A percentile compares a stretch with the other conserved stretches of the same genome.
phyloP scores from a whole-genome alignment of 1,139 yeast genomes.

The Saccharomyces hybrid region DNA sequence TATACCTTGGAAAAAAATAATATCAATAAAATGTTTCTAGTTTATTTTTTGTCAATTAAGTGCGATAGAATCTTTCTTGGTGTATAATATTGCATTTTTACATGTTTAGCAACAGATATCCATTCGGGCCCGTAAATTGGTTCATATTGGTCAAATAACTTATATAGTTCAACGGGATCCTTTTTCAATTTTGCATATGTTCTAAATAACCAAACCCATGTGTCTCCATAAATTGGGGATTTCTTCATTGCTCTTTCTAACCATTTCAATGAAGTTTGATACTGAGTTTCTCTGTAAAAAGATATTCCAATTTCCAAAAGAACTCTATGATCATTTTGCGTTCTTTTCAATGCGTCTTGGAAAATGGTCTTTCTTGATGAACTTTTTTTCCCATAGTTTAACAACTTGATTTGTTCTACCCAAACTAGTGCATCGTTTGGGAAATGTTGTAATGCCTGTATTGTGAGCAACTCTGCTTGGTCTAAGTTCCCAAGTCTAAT shows the following conservation, averaged over 20 bases:
- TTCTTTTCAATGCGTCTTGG: slow-evolving; percentile 62
- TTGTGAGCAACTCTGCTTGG: slow-evolving; percentile 50
- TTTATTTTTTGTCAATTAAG: background rate
- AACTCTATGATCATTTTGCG: slow-evolving; percentile 53
- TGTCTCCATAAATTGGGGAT: slow-evolving; percentile 58
- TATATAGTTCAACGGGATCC: slow-evolving; percentile 29
- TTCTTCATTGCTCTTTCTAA: slow-evolving; percentile 56
- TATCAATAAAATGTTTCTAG: background rate
- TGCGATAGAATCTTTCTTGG: slow-evolving; percentile 11
- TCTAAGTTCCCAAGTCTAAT: slow-evolving; percentile 38
- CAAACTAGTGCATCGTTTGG: slow-evolving; percentile 58
- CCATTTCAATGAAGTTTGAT: slow-evolving; percentile 63
- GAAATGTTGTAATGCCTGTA: slow-evolving; percentile 51
- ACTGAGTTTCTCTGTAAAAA: slow-evolving; percentile 63
- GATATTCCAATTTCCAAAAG: slow-evolving; percentile 58
- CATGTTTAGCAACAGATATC: slow-evolving; percentile 41
- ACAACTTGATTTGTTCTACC: slow-evolving; percentile 45
- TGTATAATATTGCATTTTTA: slow-evolving; percentile 13
- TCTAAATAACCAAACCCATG: slow-evolving; percentile 63
- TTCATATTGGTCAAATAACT: slow-evolving; percentile 36
- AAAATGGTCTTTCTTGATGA: slow-evolving; percentile 51
- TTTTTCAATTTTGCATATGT: slow-evolving; percentile 33
- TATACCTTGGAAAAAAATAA: background rate
- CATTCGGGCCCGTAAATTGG: slow-evolving; percentile 57
- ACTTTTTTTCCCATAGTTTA: slow-evolving; percentile 41